Evolutionary conservation across 495 filamentous ascomycete genomes (phyloP).

Genomic region (Annulohypoxylon nitens): DNA sequence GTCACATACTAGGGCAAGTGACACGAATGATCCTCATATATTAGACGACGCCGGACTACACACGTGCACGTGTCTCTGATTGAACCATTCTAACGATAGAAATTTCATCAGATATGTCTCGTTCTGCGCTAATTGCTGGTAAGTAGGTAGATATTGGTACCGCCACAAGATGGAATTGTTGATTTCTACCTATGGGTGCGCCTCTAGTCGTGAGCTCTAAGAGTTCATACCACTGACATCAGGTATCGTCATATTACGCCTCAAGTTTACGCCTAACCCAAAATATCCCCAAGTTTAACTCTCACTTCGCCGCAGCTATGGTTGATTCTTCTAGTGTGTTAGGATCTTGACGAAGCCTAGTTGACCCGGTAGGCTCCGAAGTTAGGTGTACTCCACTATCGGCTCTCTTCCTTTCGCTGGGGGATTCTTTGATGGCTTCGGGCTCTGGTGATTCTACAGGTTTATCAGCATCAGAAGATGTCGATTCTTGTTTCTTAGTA

Average conservation of each 20-base stretch:
- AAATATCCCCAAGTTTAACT: background rate
- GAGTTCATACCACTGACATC: background rate
- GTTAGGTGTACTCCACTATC: constrained; percentile 38
- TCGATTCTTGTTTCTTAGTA: constrained; percentile 29
- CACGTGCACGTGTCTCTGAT: background rate
- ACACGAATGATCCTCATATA: constrained; percentile 1
- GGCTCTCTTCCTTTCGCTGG: constrained; percentile 15
- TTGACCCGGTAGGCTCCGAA: constrained; percentile 26
- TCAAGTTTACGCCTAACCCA: background rate
- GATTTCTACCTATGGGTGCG: background rate
- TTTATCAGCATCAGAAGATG: constrained; percentile 4
- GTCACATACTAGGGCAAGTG: background rate
- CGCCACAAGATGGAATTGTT: background rate
- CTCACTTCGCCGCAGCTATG: constrained; percentile 21
- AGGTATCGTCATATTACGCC: background rate
- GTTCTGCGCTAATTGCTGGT: background rate
- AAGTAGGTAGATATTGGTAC: background rate
- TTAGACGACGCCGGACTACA: background rate
- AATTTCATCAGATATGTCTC: background rate
- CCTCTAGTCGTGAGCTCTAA: background rate
- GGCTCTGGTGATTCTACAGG: background rate
- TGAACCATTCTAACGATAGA: background rate
- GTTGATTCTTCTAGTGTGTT: constrained; percentile 6
- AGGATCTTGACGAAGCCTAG: constrained; percentile 26
- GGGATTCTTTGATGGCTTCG: background rate